Base-by-base conservation (phyloP, 2,329 filamentous ascomycete species). In the Arthrobotrys iridis region DNA sequence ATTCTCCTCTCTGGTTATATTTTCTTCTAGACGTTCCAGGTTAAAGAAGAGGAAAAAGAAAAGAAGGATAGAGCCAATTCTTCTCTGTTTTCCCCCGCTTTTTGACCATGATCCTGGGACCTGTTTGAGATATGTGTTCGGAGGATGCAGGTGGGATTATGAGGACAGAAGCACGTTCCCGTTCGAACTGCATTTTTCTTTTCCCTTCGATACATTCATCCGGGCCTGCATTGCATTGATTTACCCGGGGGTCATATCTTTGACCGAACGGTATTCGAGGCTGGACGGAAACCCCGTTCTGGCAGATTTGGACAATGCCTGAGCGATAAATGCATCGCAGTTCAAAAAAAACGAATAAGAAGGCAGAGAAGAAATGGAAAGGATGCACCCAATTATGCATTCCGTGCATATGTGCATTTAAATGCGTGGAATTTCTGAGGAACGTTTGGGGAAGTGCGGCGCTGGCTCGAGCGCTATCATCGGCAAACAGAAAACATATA, bases 121-220 rank as follows among this genome's bases (percentile, higher is more conserved):
- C 37, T 57, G 60, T 67, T 58, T 74, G 70, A 65, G 45, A 40
- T 60, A 40, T 45, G 62, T 55, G 46, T 62, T 74, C 70, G 70
- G 70, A 74, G 70, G 57, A 74, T 62, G 70, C 70, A 74, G 57
- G 70, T 74, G 70, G 70, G 70, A 50, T 55, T 33, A 33, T 58
- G 46, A 64, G 66, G 43, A 48, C 24, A 43, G 46, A 52, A 62
- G 70, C 70, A 74, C 62, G 70, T 74, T 50, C 62, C 68, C 46
- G 37, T 52, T 40, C 40, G 26, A 22, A 48, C 33, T 48, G 30
- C 58, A 63, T 26, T 30, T 45, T 59, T 59, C 41, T 33, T n/a
- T n/a, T n/a, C n/a, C 45, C 58, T 58, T 73, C 68, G 33, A 67
- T 63, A n/a, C n/a, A 64, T 67, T 60, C 67, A 72, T 64, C 50